Conservation (phyloP, 2,329 filamentous ascomycete genomes). For the Exophiala xenobiotica region DNA sequence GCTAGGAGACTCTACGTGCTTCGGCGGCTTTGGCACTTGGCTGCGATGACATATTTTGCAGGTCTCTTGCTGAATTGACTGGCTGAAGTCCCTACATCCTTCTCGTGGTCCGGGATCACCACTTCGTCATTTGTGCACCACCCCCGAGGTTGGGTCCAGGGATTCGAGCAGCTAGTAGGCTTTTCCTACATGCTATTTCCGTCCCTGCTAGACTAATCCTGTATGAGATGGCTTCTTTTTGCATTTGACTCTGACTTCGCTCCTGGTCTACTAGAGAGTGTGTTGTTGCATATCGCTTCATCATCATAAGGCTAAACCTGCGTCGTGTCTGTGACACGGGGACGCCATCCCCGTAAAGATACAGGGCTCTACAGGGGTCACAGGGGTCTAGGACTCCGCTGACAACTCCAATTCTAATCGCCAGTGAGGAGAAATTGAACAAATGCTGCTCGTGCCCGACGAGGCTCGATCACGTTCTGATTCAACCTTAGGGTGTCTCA, state of each 20-base stretch:
- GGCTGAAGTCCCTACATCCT: neutral
- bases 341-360: neutral
- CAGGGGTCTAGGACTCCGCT: slow-evolving; percentile 2
- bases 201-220: neutral
- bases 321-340: neutral
- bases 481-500: neutral
- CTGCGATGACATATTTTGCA: too few relatives aligned
- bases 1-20: too few relatives aligned
- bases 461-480: neutral
- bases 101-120: neutral
- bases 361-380: too few relatives aligned
- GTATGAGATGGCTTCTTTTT: neutral
- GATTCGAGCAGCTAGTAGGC: slow-evolving; percentile 1
- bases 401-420: neutral
- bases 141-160: neutral
- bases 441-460: neutral
- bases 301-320: neutral
- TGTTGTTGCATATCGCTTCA: too few relatives aligned
- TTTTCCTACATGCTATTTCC: slow-evolving; percentile 1
- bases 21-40: too few relatives aligned
- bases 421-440: slow-evolving; percentile 1
- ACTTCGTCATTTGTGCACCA: neutral
- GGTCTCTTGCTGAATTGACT: too few relatives aligned
- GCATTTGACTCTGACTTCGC: too few relatives aligned
- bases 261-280: too few relatives aligned